Conservation (phyloP, 306 rosid species). For the Cucurbita argyrosperma region DNA sequence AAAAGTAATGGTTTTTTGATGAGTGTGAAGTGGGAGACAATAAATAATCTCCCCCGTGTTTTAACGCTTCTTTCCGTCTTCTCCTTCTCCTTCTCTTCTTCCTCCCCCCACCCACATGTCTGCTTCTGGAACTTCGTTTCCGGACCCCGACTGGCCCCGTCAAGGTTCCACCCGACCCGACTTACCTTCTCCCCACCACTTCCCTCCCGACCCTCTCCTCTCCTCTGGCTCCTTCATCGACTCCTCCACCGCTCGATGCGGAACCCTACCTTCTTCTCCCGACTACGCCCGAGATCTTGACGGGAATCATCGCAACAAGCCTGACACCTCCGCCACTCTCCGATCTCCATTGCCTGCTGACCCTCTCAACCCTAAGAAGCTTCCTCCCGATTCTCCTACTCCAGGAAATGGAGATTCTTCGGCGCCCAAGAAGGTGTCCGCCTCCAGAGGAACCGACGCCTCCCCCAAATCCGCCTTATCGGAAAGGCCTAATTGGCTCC, state of each 20-base stretch:
- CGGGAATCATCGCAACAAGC: neutral
- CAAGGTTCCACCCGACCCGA: neutral
- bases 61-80: neutral
- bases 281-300: neutral
- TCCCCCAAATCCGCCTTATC: neutral
- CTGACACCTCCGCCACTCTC: neutral
- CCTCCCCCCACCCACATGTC: neutral
- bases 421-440: conserved; percentile 6
- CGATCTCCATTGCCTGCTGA: conserved; percentile 2
- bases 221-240: conserved; percentile 23
- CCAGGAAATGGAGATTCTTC: conserved; percentile 2
- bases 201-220: conserved; percentile 32
- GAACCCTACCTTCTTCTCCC: neutral
- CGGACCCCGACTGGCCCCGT: conserved; percentile 2
- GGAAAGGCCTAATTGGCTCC: conserved; percentile 27
- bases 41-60: neutral
- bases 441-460: neutral
- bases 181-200: neutral
- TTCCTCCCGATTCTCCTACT: neutral
- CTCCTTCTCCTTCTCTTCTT: neutral
- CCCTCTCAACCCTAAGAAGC: conserved; percentile 4
- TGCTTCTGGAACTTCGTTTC: conserved; percentile 7
- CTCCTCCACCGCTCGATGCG: neutral
- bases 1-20: neutral
- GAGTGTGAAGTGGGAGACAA: neutral